phyloP scores from a whole-genome alignment of 2,329 filamentous ascomycete species.

The Penicillium hordei region DNA sequence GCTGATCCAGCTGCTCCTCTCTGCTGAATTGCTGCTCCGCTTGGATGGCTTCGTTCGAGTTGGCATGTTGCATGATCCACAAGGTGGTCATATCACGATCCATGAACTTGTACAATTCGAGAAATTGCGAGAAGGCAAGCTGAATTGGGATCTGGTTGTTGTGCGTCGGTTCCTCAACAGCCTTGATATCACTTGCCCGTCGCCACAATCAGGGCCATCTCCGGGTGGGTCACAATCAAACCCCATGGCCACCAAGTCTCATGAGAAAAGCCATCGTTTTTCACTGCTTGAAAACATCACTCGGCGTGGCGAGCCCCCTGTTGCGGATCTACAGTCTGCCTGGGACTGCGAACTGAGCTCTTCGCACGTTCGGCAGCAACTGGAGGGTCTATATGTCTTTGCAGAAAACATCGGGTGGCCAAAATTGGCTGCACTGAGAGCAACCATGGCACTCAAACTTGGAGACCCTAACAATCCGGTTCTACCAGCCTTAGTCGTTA shows the following conservation, averaged over 20 bases:
- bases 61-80: slow-evolving; percentile 42
- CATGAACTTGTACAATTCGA: slow-evolving; percentile 49
- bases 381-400: slow-evolving; percentile 53
- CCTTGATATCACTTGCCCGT: slow-evolving; percentile 40
- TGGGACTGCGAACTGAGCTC: slow-evolving; percentile 41
- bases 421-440: slow-evolving; percentile 39
- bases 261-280: slow-evolving; percentile 21
- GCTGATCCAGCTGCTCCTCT: slow-evolving; percentile 55
- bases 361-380: slow-evolving; percentile 42
- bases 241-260: slow-evolving; percentile 1
- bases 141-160: slow-evolving; percentile 58
- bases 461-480: slow-evolving; percentile 19
- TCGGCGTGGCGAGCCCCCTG: slow-evolving; percentile 18
- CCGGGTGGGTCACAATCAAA: slow-evolving; percentile 2
- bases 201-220: slow-evolving; percentile 10
- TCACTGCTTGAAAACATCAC: slow-evolving; percentile 28
- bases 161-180: slow-evolving; percentile 55
- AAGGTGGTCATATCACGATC: slow-evolving; percentile 42
- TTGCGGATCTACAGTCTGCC: slow-evolving; percentile 24
- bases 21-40: slow-evolving; percentile 56
- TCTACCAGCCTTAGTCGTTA: slow-evolving; percentile 11
- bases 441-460: slow-evolving; percentile 40
- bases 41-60: slow-evolving; percentile 50
- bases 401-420: slow-evolving; percentile 54
- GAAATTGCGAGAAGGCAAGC: slow-evolving; percentile 50